phyloP scores from a whole-genome alignment of 306 rosid species.

The Prunus kanzakura region DNA sequence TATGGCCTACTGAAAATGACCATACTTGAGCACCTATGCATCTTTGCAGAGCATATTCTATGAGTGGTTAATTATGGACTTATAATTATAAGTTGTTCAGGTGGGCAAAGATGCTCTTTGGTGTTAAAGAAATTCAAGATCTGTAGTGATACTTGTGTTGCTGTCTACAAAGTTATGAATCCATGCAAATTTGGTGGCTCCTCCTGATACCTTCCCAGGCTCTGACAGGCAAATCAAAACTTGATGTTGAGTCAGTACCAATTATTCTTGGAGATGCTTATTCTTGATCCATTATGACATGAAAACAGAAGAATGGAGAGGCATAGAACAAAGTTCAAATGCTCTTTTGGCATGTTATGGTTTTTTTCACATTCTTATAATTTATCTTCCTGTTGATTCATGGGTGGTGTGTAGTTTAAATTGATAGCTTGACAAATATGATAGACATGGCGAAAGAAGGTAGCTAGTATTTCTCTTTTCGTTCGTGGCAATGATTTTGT shows the following conservation, averaged over 20 bases:
- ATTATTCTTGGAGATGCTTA: no score
- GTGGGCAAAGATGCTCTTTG: not conserved
- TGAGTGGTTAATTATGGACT: not conserved
- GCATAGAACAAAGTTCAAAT: no score
- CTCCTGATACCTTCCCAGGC: not conserved
- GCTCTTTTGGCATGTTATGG: no score
- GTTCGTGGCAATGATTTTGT: no score
- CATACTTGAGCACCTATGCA: not conserved
- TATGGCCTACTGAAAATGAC: not conserved
- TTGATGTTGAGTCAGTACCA: not conserved
- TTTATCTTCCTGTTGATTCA: no score
- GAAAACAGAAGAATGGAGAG: no score
- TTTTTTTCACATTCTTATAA: no score
- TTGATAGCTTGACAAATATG: no score
- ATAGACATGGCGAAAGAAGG: no score
- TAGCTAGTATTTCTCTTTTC: no score
- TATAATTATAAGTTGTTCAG: not conserved
- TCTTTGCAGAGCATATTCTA: not conserved
- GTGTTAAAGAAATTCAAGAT: not conserved
- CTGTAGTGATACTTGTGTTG: not conserved
- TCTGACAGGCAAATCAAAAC: not conserved
- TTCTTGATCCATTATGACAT: no score
- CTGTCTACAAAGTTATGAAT: not conserved
- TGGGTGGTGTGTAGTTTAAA: no score
- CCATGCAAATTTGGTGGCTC: not conserved